Percentiles rank a stretch among this genome's conserved stretches.
phyloP scores from a whole-genome alignment of 345 rosid species.

The Geranium brycei region DNA sequence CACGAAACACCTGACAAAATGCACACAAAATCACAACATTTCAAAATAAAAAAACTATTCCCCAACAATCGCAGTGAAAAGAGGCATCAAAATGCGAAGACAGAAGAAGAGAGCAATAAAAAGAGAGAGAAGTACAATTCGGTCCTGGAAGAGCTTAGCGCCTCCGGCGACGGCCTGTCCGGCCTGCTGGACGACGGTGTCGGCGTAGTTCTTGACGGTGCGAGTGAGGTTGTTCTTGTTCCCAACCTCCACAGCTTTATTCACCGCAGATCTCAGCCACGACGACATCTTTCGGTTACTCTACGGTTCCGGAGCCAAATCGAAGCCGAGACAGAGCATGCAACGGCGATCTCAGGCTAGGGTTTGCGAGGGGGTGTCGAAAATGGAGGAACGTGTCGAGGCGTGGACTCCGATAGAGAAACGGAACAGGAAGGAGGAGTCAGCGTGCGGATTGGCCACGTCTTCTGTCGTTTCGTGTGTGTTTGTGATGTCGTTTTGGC shows the following conservation, averaged over 20 bases:
- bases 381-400: not conserved
- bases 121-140: conserved; percentile 40
- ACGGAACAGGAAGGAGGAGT: not conserved
- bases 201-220: conserved; percentile 77
- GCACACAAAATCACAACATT: not conserved
- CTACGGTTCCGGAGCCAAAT: not conserved
- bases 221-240: conserved; percentile 86
- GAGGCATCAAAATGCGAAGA: not conserved
- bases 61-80: not conserved
- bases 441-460: not conserved
- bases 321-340: not conserved
- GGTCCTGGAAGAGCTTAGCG: conserved; percentile 90
- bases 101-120: not conserved
- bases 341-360: not conserved
- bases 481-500: not conserved
- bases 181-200: conserved; percentile 90
- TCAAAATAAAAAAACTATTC: not conserved
- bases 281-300: conserved; percentile 24
- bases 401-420: not conserved
- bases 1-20: not conserved
- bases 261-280: conserved; percentile 86
- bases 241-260: conserved; percentile 91
- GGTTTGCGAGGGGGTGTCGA: not conserved
- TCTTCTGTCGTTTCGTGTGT: not conserved
- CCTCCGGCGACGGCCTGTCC: conserved; percentile 96